Base-by-base conservation (phyloP, 331 rosid genomes). In the Malus hybrid region DNA sequence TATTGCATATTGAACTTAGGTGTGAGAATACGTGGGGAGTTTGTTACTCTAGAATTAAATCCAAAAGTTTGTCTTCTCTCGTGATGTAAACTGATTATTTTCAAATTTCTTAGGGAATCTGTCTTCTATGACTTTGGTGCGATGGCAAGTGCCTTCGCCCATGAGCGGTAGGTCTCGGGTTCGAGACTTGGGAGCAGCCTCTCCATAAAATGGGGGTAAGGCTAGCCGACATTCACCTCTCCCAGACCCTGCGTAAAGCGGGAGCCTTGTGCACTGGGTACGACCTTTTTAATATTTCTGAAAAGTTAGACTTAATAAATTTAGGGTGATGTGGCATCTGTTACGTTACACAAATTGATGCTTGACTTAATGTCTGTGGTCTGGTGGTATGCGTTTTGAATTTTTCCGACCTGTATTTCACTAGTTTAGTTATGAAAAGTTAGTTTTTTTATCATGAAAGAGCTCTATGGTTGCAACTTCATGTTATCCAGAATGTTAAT, bases 1-100 rank as follows among this genome's bases (percentile, higher is more conserved):
- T 18, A 33, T 19, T 16, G 66, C 75, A 30, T 66, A 79, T 69
- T 76, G 64, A 50, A 61, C 81, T 58, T 28, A n/a, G 65, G 32
- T 30, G 76, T 18, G 71, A 73, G 75, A 53, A 20, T 29, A 30
- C 71, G 67, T 9, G 14, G 29, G 64, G 26, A 68, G 36, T 75
- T 39, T 48, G 24, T 19, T 19, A 22, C 52, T 32, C 8, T 32
- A 2, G 29, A 62, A 33, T 56, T 13, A 15, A 71, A 33, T n/a
- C 70, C n/a, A 16, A 53, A 14, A 69, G 11, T 46, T 60, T 48
- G 18, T 16, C 7, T n/a, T 71, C 16, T 58, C 12, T 5, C 30
- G 3, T 71, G 6, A 60, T 4, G 8, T 18, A 34, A 33, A 34
- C 18, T 63, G 29, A 12, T 63, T 34, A 56, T 52, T 62, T 16